Conservation (phyloP, 768 basidiomycete species). For the Lentinula edodes region DNA sequence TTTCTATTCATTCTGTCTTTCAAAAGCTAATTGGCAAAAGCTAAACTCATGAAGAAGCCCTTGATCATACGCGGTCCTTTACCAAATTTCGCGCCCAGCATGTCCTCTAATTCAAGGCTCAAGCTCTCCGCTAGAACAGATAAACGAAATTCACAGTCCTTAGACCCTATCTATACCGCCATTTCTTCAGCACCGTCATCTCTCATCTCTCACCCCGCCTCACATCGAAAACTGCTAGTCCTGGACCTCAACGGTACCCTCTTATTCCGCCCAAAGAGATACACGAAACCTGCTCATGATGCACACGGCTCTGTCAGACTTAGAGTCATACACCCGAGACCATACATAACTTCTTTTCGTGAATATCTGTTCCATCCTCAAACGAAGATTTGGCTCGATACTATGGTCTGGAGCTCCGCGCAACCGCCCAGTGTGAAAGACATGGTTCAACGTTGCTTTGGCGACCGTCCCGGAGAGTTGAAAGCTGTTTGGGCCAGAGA, state of each 20-base stretch:
- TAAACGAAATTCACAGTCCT: not conserved
- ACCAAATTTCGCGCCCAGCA: not conserved
- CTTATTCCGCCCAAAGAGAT: conserved; percentile 43
- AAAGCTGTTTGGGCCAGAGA: conserved; percentile 46
- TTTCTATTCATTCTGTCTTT: not conserved
- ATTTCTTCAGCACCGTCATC: not conserved
- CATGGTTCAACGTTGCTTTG: conserved; percentile 68
- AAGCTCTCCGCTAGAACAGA: not conserved
- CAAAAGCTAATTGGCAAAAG: not conserved
- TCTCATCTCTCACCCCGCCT: conserved; percentile 10
- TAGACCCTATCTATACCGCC: not conserved
- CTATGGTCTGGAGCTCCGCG: conserved; percentile 88
- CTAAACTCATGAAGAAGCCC: not conserved
- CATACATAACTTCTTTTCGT: conserved; percentile 59
- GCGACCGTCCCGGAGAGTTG: conserved; percentile 11
- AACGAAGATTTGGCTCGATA: conserved; percentile 67
- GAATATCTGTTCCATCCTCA: conserved; percentile 57
- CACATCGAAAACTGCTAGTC: conserved; percentile 58
- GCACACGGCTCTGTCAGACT: not conserved
- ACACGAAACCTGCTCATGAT: conserved; percentile 3
- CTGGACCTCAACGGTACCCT: conserved; percentile 77
- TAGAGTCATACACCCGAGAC: conserved; percentile 47
- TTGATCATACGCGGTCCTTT: not conserved
- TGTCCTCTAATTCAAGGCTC: too few relatives aligned
- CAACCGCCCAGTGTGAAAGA: conserved; percentile 73